Evolutionary conservation across 306 rosid species (phyloP).

Genomic region (Morella rubra): DNA sequence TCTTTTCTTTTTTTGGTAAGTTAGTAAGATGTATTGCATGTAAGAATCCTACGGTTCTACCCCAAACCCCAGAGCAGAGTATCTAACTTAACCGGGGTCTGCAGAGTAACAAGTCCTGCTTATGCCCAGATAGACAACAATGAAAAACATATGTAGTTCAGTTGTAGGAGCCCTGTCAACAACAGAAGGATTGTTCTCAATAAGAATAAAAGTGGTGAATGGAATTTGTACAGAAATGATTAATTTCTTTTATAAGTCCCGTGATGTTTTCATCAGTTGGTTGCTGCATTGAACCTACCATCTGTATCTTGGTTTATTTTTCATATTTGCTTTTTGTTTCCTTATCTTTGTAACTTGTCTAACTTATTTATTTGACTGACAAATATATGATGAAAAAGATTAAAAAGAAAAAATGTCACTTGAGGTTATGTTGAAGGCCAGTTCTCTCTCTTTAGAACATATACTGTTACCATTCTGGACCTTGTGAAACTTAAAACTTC

Average conservation of each 20-base stretch:
- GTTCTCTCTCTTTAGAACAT: not conserved
- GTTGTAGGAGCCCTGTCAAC: too few relatives aligned
- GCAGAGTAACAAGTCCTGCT: too few relatives aligned
- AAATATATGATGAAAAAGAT: not conserved
- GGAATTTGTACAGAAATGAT: not conserved
- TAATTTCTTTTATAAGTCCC: not conserved
- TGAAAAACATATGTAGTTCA: too few relatives aligned
- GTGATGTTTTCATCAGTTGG: not conserved
- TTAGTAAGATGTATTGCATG: too few relatives aligned
- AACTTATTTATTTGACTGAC: too few relatives aligned
- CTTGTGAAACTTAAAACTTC: slow-evolving; percentile 2
- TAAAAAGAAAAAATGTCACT: not conserved
- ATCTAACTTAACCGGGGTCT: too few relatives aligned
- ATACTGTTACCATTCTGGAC: not conserved
- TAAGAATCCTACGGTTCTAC: too few relatives aligned
- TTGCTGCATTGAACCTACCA: not conserved
- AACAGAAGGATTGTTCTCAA: not conserved
- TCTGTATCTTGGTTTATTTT: not conserved
- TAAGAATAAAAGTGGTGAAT: not conserved
- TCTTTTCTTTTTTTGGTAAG: too few relatives aligned
- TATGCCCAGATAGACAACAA: too few relatives aligned
- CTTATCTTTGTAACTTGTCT: too few relatives aligned
- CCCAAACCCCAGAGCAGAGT: too few relatives aligned
- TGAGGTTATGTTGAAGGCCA: not conserved
- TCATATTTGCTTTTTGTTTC: slow-evolving; percentile 1